phyloP scores from a whole-genome alignment of 106 monocot genomes.

The Apostasia ramifera region DNA sequence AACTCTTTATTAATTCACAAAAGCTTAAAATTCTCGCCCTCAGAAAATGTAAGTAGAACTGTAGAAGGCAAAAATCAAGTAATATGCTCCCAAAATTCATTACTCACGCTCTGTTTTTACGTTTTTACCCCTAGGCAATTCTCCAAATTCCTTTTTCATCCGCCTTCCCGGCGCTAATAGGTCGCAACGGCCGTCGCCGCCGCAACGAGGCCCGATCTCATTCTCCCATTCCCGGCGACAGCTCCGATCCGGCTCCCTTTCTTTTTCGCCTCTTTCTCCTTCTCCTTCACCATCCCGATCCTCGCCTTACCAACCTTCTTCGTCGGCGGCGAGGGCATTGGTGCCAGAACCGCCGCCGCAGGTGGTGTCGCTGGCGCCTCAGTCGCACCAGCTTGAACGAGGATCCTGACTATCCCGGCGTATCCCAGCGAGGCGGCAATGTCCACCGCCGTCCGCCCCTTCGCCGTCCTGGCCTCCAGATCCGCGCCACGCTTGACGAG shows the following conservation, averaged over 20 bases:
- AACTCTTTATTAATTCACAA: too few species aligned
- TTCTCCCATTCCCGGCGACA: background rate
- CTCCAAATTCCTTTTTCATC: background rate
- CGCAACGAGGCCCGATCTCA: background rate
- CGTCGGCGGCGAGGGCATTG: background rate
- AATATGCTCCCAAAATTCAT: too few species aligned
- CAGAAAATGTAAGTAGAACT: too few species aligned
- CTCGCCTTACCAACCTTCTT: background rate
- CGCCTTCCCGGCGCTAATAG: background rate
- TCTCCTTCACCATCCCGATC: background rate
- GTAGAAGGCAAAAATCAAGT: too few species aligned
- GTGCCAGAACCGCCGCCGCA: background rate
- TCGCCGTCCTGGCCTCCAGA: slow-evolving; percentile 19
- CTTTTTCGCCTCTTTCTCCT: background rate
- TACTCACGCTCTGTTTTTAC: background rate
- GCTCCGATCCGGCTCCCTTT: background rate
- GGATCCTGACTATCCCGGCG: slow-evolving; percentile 20
- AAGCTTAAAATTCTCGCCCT: too few species aligned
- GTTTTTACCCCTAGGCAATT: background rate
- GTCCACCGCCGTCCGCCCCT: slow-evolving; percentile 26
- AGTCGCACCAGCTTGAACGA: slow-evolving; percentile 6
- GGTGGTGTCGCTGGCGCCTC: background rate
- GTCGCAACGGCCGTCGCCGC: slow-evolving; percentile 3
- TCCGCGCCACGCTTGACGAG: slow-evolving; percentile 32
- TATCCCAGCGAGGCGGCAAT: slow-evolving; percentile 18